Base-by-base conservation (phyloP, 1,139 yeast species). In the Taphrina communis region DNA sequence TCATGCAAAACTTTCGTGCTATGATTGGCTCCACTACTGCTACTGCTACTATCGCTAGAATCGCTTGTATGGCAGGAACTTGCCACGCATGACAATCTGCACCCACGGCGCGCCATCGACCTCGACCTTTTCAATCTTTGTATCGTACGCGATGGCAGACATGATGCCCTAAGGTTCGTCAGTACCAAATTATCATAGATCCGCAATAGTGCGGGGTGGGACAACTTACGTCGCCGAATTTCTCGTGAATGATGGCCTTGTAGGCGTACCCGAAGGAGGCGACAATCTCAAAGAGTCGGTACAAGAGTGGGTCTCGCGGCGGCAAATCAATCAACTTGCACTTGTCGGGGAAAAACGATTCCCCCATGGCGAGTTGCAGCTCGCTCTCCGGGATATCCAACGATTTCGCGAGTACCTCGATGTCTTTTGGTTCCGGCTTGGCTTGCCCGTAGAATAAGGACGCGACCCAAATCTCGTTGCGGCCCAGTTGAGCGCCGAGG, bases 401-500 rank as follows among this genome's bases (percentile, higher is more conserved):
- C 63, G 66, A 61, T 66, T 59, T 48, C 39, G 61, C 56, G 42
- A 72, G 69, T 12, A 60, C 58, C 53, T 50, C 56, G 59, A 72
- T 70, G 61, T 72, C 73, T 52, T 66, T 70, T 31, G 70, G 66
- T 58, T 72, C 73, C 41, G 68, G 68, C 44, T 65, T 65, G n/a
- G 68, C 68, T 44, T 65, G 71, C n/a, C 73, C 73, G 72, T 72
- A 72, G 68, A 72, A 72, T 31, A 72, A 69, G 52, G 73, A 71
- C 6, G 73, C 73, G 41, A 72, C 66, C 72, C 72, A 72, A 42
- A 72, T 70, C 69, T 72, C 73, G 55, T 72, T 70, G 12, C 73
- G 70, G 60, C 72, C 72, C 57, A 72, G 46, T 70, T 71, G 70
- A 36, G 48, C 70, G 38, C 73, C 73, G 48, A 72, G 44, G 9